Evolutionary conservation across 371 early-diverging fungal genomes (phyloP), one percentile per base, ranked within the genome.

Genomic region (Rhizomucor miehei): DNA sequence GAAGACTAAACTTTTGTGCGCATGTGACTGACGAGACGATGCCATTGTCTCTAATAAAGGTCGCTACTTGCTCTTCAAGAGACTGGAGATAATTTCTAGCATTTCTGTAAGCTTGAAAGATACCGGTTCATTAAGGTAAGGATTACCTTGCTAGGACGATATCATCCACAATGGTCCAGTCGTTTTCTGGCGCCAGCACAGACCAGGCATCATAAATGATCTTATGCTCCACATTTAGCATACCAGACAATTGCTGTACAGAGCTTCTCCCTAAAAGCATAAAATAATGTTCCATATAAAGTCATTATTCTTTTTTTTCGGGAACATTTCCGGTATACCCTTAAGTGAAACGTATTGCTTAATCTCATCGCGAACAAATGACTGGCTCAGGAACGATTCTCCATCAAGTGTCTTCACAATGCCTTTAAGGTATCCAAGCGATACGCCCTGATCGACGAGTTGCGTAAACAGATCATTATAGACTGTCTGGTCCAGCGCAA

Each of bases 1-100:
- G 65, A 17, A 65, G 50, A 5, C 59, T 39, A 25, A 46, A 43
- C 9, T 51, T 45, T 41, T 60, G 65, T 11, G 65, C 56, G 50
- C 56, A 46, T 10, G 51, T 38, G 38, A 60, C 48, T n/a, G 60
- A 16, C 10, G 65, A 65, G 24, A 59, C 14, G 19, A 50, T 48
- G 16, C 65, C 61, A 36, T 48, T 37, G 17, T 46, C 41, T 16
- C 39, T 48, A 12, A 65, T 47, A 17, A 54, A 35, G 3, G 36
- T 20, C 2, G 38, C 24, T 14, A 60, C 23, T 20, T 54, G 44
- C 41, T 49, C 36, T 25, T 44, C 47, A 24, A 55, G 29, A 16
- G 43, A 23, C 25, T 48, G 37, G 16, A 55, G 14, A 29, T 48
- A 55, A 12, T 17, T 37, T 10, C 55, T 55, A 29, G 21, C 13